Percentiles rank a stretch among this genome's conserved stretches.
phyloP scores from a whole-genome alignment of 176 grass and related monocot genomes.

The Phoenix dactylifera region DNA sequence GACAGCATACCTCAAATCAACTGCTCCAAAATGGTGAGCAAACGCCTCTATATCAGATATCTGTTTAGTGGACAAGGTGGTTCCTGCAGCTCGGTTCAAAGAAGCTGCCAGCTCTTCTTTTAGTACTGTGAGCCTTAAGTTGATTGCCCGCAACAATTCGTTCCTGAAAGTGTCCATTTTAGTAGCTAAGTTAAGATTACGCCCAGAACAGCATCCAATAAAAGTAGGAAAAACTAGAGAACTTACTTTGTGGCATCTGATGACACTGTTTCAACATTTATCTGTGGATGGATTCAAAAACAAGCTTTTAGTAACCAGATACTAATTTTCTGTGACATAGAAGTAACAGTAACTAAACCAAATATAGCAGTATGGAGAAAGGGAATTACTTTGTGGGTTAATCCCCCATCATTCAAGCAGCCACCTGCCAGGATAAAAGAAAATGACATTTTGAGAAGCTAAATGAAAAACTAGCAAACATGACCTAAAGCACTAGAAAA shows the following conservation, averaged over 20 bases:
- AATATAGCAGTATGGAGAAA: neutral
- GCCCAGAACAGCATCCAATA: neutral
- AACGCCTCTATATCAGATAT: constrained; percentile 68
- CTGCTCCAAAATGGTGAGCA: constrained; percentile 62
- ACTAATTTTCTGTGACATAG: neutral
- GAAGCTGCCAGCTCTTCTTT: constrained; percentile 57
- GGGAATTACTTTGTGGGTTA: constrained; percentile 54
- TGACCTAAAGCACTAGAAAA: too few species aligned
- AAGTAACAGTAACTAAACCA: constrained; percentile 3
- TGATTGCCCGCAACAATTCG: constrained; percentile 78
- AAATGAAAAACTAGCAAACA: too few species aligned
- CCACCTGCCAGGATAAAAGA: constrained; percentile 40
- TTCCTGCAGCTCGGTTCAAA: constrained; percentile 51
- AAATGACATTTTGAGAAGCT: too few species aligned
- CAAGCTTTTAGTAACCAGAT: neutral
- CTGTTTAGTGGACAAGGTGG: constrained; percentile 44
- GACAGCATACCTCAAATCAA: constrained; percentile 73
- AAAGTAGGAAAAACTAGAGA: neutral
- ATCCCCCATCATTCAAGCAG: constrained; percentile 32
- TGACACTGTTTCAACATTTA: constrained; percentile 49
- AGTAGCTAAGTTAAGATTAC: constrained; percentile 22
- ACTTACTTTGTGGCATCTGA: constrained; percentile 84
- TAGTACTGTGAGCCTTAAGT: constrained; percentile 70
- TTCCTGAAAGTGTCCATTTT: constrained; percentile 47
- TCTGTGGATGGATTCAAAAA: constrained; percentile 39